A percentile compares a stretch with the other conserved stretches of the same genome.
Conservation (phyloP, 225 moss, liverwort and hornwort species). For the Pleurozium schreberi region DNA sequence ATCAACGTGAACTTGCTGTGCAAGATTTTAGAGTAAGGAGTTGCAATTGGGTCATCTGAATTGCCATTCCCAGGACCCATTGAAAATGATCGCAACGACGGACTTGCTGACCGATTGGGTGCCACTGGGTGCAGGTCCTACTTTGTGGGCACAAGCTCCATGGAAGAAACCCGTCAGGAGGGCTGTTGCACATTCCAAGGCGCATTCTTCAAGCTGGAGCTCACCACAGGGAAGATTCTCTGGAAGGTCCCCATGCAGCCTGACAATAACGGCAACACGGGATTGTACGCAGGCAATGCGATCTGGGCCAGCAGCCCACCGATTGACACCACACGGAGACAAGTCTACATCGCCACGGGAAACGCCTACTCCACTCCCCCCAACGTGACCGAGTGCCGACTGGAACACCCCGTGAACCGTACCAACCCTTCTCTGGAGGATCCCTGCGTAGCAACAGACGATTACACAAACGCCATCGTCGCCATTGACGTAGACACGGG, state of each 20-base stretch:
- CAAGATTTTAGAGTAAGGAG: neutral
- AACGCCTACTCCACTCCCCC: slow-evolving; percentile 2
- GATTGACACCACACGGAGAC: neutral
- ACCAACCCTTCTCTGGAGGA: neutral
- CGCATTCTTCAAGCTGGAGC: slow-evolving; percentile 10
- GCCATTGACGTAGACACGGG: neutral
- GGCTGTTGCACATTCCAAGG: slow-evolving; percentile 15
- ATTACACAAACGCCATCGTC: neutral
- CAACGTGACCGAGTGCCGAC: neutral
- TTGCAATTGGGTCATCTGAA: neutral
- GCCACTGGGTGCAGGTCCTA: neutral
- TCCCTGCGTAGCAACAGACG: neutral
- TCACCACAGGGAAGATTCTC: neutral
- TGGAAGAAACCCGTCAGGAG: neutral
- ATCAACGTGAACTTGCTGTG: neutral
- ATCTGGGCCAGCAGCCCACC: slow-evolving; percentile 5
- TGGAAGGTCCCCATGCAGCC: slow-evolving; percentile 1
- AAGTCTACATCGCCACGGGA: slow-evolving; percentile 1
- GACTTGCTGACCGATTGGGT: neutral
- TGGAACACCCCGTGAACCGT: neutral
- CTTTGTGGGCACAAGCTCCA: slow-evolving; percentile 12
- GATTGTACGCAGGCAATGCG: neutral
- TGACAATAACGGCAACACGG: neutral
- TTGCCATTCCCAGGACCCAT: neutral
- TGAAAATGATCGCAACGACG: neutral